phyloP scores from a whole-genome alignment of 805 yeast genomes.

The Wickerhamomyces chaumierensis region DNA sequence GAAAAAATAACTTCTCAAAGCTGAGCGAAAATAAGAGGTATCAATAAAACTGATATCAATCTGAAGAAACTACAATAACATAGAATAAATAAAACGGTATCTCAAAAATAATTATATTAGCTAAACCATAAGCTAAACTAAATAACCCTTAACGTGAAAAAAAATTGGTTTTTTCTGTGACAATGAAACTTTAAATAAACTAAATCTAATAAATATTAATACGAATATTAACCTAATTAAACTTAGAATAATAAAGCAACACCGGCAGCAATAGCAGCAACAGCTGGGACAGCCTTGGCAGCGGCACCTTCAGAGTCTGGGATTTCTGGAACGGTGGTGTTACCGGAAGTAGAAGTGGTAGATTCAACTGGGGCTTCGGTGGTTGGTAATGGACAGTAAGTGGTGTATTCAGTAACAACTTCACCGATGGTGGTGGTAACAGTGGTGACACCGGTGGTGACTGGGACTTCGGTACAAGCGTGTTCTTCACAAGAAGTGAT shows the following conservation, averaged over 20 bases:
- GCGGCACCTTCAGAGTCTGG: constrained; percentile 32
- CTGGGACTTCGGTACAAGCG: constrained; percentile 14
- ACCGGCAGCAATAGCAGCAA: constrained; percentile 38
- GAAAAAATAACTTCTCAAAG: no score
- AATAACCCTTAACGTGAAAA: background rate
- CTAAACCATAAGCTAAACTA: constrained; percentile 5
- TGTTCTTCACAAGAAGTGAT: constrained; percentile 17
- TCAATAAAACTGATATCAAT: constrained; percentile 1
- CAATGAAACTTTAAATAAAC: background rate
- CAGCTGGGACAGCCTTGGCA: constrained; percentile 33
- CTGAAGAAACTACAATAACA: constrained; percentile 2
- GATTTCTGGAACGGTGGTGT: constrained; percentile 14
- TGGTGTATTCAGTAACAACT: constrained; percentile 17
- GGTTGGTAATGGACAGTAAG: constrained; percentile 15
- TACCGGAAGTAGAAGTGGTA: constrained; percentile 5
- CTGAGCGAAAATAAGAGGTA: no score
- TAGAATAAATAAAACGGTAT: background rate
- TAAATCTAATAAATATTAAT: background rate
- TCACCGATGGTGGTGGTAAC: constrained; percentile 11
- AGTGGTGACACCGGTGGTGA: constrained; percentile 18
- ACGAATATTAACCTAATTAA: background rate
- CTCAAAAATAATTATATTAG: background rate
- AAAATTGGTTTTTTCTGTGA: background rate
- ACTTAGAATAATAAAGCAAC: constrained; percentile 36
- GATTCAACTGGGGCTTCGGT: constrained; percentile 5